Base-by-base conservation (phyloP, 169 alveolate genomes). In the Babesia sp. region DNA sequence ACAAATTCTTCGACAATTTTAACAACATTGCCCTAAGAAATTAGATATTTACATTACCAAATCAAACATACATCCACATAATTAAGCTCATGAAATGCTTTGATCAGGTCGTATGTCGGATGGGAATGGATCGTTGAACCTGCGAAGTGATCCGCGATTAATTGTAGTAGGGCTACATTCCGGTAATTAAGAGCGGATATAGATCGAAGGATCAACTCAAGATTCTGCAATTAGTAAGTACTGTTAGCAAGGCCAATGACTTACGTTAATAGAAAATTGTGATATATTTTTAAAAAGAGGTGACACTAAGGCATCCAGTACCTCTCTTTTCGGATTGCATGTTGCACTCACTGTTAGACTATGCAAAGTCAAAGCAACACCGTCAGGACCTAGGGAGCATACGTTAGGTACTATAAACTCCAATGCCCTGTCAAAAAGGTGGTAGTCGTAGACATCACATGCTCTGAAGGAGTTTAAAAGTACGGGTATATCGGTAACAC, bases 231-330 rank as follows among this genome's bases (percentile, higher is more conserved):
- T 1, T 2, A 22, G 29, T 45, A n/a, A 39, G 34, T 24, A 29
- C 14, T 29, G 48, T 14, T 57, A n/a, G n/a, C n/a, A n/a, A n/a
- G n/a, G 46, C 28, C 20, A 12, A 4, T 3, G 5, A 50, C 31
- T 3, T 64, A 64, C 74, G 50, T 64, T 26, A 31, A 42, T 33
- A 14, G 74, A 64, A 50, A 64, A 64, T 12, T 64, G 60, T 1
- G 74, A 48, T 16, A 64, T 33, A 28, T 22, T 64, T 24, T 20
- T 50, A 61, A 64, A 64, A 1, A 64, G 8, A 11, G 74, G 74
- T 37, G 29, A 14, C 20, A 64, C 63, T 34, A 64, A 22, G 9
- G 22, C 26, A 48, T 64, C 74, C 63, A 64, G 3, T 0, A 12
- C 22, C 37, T 41, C 16, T 0, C 18, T 16, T n/a, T 29, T 6